Conservation (phyloP, 768 basidiomycete genomes). For the Ephemerocybe angulata region DNA sequence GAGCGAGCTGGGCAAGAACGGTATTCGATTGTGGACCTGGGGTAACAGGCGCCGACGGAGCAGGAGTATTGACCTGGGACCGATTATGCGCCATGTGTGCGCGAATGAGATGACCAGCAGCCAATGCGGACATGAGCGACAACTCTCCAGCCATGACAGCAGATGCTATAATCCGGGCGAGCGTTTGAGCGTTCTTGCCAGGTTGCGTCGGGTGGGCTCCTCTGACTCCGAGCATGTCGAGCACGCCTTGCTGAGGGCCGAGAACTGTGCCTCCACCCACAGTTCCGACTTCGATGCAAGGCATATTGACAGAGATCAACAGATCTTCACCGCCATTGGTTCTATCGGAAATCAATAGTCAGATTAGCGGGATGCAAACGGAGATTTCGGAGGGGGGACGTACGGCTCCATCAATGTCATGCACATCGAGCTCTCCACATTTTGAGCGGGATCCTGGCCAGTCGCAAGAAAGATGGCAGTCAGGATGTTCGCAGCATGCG, state of each 20-base stretch:
- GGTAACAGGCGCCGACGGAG: constrained; percentile 55
- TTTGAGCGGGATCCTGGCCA: constrained; percentile 99
- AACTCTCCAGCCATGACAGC: constrained; percentile 98
- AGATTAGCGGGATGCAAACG: not conserved
- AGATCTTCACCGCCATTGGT: constrained; percentile 90
- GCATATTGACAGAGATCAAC: constrained; percentile 93
- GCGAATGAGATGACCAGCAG: constrained; percentile 90
- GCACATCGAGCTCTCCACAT: constrained; percentile 97
- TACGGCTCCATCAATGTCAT: constrained; percentile 99
- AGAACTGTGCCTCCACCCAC: constrained; percentile 96
- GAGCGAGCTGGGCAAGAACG: not conserved
- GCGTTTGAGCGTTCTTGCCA: constrained; percentile 82
- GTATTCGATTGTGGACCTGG: constrained; percentile 35
- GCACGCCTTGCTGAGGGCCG: constrained; percentile 81
- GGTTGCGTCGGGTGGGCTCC: constrained; percentile 87
- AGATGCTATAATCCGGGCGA: constrained; percentile 87
- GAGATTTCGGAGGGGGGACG: constrained; percentile 25
- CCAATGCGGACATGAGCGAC: constrained; percentile 85
- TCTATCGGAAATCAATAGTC: constrained; percentile 34
- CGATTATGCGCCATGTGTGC: constrained; percentile 94
- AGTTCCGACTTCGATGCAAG: constrained; percentile 97
- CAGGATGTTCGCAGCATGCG: constrained; percentile 95
- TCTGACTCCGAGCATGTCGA: constrained; percentile 90
- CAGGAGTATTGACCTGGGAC: constrained; percentile 77
- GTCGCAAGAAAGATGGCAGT: constrained; percentile 95